phyloP scores from a whole-genome alignment of 257 asterid species.

The Mentha longifolia region DNA sequence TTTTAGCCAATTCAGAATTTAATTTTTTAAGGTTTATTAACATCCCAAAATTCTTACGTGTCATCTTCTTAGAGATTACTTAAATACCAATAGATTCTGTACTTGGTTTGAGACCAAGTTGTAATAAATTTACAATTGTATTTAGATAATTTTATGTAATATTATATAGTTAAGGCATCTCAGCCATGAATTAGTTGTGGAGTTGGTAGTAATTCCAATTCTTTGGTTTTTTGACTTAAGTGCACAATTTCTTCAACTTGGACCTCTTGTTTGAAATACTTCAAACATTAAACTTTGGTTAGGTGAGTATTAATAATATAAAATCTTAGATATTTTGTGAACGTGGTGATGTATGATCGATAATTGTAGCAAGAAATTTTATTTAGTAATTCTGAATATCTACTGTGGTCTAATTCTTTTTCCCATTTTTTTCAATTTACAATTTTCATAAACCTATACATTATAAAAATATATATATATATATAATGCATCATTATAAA shows the following conservation, averaged over 20 bases:
- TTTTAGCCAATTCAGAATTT: not conserved
- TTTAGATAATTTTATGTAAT: not conserved
- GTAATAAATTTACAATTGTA: not conserved
- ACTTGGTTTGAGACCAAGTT: constrained; percentile 13
- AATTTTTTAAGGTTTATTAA: not conserved
- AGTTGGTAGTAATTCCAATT: constrained; percentile 43
- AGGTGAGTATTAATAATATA: not conserved
- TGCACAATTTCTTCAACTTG: constrained; percentile 26
- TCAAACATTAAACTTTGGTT: constrained; percentile 6
- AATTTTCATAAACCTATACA: too few species aligned
- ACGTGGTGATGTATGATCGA: not conserved
- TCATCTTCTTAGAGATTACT: constrained; percentile 15
- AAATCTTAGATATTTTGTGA: constrained; percentile 1
- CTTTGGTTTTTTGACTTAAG: constrained; percentile 53
- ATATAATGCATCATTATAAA: too few species aligned
- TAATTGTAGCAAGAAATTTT: not conserved
- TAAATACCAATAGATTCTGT: constrained; percentile 9
- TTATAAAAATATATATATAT: too few species aligned
- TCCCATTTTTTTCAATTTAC: too few species aligned
- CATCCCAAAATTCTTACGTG: constrained; percentile 32
- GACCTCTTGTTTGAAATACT: constrained; percentile 17
- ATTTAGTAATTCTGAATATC: not conserved
- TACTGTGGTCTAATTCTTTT: too few species aligned
- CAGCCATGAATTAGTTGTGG: constrained; percentile 12
- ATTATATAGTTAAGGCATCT: constrained; percentile 8